Evolutionary conservation across 2,329 filamentous ascomycete species (phyloP), one percentile per base, ranked within the genome.

Genomic region (Achaetomium macrosporum): DNA sequence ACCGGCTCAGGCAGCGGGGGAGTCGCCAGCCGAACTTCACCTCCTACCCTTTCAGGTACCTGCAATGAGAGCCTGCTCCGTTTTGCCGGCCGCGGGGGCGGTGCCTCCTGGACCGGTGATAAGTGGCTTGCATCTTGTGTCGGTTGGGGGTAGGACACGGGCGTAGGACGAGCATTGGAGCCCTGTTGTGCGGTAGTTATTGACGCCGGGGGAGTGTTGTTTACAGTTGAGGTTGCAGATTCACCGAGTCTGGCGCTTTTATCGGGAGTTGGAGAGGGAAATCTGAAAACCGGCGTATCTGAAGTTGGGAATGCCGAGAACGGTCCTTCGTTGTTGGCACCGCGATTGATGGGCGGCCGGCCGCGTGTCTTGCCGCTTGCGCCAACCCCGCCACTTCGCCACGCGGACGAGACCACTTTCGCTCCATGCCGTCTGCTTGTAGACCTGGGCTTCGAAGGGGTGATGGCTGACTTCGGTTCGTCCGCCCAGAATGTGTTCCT

Each of bases 321-420:
- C 0, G 85, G 82, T 0, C 82, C 82, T 77, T 76, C 55, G 62
- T 66, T 54, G 61, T 73, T 61, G 12, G 56, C 49, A n/a, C 76
- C 78, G 25, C 83, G 79, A 61, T 85, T 88, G 51, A 84, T 87
- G 0, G 89, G 88, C 40, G 91, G 91, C 54, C 91, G 77, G 7
- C 91, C 90, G 59, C 90, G 77, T 13, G 87, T 76, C 66, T 91
- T 95, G 2, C 85, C 84, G 5, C 77, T 81, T 1, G 80, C 72
- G 12, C 82, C 75, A 37, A 77, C 74, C 15, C 80, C 80, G 54
- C 78, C 81, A 57, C 82, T 82, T 51, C 86, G 83, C 91, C 91
- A 96, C 1, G 91, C 91, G 10, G 90, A 96, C 1, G 90, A 96
- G 0, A 96, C 89, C 7, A 88, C 90, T 64, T 82, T 82, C 0